These are phyloP conservation scores for Termitomyces sp. DNA, from an alignment of 768 basidiomycete genomes.

Conservation along the genomic window DNA sequence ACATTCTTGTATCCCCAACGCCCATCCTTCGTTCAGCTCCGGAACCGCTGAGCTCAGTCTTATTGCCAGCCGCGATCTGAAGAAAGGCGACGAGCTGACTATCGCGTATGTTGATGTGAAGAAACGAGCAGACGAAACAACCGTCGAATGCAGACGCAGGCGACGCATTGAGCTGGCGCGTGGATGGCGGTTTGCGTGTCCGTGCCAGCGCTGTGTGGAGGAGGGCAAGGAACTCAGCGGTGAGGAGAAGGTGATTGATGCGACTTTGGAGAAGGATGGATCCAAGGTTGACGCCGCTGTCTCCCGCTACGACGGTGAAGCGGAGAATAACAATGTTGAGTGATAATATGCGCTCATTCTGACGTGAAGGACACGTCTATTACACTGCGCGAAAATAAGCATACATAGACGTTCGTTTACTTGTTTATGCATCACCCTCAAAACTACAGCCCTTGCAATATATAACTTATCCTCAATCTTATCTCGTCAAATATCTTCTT, in stretches of 20 bases:
- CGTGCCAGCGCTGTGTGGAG: constrained; percentile 55
- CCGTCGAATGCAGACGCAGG: constrained; percentile 51
- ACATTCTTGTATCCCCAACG: constrained; percentile 72
- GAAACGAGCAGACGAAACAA: constrained; percentile 47
- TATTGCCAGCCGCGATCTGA: constrained; percentile 58
- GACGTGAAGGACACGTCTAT: not conserved
- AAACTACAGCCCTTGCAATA: constrained; percentile 2
- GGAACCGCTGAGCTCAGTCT: constrained; percentile 70
- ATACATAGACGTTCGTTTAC: not conserved
- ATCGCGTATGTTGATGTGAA: constrained; percentile 71
- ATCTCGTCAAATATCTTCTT: not conserved
- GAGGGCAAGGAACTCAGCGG: constrained; percentile 39
- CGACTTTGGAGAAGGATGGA: constrained; percentile 39
- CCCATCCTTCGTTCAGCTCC: constrained; percentile 54
- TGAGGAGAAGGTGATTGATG: constrained; percentile 24
- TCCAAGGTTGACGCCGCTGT: constrained; percentile 38
- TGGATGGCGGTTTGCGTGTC: constrained; percentile 80
- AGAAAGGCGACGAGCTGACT: constrained; percentile 71
- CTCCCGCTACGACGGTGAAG: constrained; percentile 17
- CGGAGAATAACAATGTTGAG: constrained; percentile 13
- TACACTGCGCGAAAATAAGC: not conserved
- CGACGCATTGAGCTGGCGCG: constrained; percentile 69
- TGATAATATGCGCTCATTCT: not conserved
- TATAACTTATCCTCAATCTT: not conserved
- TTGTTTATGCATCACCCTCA: not conserved